These are phyloP conservation scores for Boletus speciosus DNA, from an alignment of 768 basidiomycete species.

Conservation along the genomic window DNA sequence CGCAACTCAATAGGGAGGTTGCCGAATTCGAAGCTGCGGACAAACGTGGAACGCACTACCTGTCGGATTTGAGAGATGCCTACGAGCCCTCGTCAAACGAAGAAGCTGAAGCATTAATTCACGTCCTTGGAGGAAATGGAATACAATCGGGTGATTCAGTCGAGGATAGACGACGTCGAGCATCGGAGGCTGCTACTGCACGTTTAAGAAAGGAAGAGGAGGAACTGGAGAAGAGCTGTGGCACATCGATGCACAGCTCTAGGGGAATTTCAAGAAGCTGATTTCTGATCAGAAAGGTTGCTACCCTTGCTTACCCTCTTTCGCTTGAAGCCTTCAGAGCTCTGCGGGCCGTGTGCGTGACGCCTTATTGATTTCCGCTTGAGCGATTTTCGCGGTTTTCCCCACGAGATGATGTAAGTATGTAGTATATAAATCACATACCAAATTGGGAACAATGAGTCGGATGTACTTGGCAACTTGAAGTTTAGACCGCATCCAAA, in stretches of 20 bases:
- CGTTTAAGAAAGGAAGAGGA: slow-evolving; percentile 65
- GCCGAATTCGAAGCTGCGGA: slow-evolving; percentile 58
- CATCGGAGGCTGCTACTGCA: slow-evolving; percentile 59
- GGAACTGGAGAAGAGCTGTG: slow-evolving; percentile 69
- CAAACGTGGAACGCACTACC: slow-evolving; percentile 51
- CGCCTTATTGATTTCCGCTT: no score
- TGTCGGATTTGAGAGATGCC: slow-evolving; percentile 33
- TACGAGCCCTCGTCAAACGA: slow-evolving; percentile 55
- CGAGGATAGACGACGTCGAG: slow-evolving; percentile 54
- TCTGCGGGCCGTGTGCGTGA: no score
- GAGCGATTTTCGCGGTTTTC: no score
- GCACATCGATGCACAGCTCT: slow-evolving; percentile 37
- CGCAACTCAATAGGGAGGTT: slow-evolving; percentile 69
- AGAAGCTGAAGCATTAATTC: slow-evolving; percentile 52
- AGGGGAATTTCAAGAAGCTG: background rate
- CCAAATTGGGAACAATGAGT: no score
- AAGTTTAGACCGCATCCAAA: no score
- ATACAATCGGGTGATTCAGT: slow-evolving; percentile 38
- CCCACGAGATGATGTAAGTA: no score
- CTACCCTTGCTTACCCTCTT: no score
- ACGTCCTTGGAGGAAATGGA: slow-evolving; percentile 52
- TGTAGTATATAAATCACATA: no score
- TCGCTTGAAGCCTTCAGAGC: no score
- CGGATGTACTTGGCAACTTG: no score
- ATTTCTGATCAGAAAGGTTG: background rate